Evolutionary conservation across 1,139 yeast genomes (phyloP).

Genomic region (Petasospora rhodanensis): DNA sequence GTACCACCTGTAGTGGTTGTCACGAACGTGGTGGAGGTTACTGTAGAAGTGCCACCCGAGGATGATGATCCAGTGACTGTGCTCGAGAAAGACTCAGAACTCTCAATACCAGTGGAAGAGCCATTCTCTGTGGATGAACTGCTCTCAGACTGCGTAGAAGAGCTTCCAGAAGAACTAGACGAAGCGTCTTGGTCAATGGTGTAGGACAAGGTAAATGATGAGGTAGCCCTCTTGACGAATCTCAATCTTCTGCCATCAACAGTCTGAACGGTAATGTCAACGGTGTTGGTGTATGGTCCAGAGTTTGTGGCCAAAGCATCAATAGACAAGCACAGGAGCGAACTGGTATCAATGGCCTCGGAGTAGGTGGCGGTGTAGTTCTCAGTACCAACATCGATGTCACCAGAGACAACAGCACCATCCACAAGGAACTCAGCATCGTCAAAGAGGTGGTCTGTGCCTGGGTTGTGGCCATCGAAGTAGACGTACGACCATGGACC

Average conservation of each 20-base stretch:
- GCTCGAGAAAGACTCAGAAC: constrained; percentile 25
- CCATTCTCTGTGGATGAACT: constrained; percentile 7
- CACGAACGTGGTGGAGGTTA: no score
- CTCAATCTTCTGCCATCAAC: neutral
- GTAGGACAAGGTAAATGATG: constrained; percentile 1
- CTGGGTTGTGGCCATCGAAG: constrained; percentile 5
- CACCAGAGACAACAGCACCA: constrained; percentile 4
- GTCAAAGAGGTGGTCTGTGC: constrained; percentile 1
- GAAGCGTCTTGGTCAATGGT: constrained; percentile 6
- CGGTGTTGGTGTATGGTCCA: constrained; percentile 14
- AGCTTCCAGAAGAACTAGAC: constrained; percentile 1
- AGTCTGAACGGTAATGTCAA: constrained; percentile 2
- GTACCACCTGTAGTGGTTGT: no score
- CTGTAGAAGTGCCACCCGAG: no score
- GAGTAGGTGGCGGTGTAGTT: no score
- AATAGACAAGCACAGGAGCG: constrained; percentile 10
- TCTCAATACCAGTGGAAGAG: constrained; percentile 25
- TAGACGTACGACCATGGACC: constrained; percentile 24
- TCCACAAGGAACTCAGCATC: constrained; percentile 1
- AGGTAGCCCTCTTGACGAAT: constrained; percentile 6
- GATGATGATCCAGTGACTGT: constrained; percentile 20
- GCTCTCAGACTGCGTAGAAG: constrained; percentile 1
- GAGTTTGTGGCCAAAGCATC: constrained; percentile 3
- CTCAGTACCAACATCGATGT: constrained; percentile 2
- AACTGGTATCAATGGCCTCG: no score